Base-by-base conservation (phyloP, 768 basidiomycete genomes). In the Russula brevipes region DNA sequence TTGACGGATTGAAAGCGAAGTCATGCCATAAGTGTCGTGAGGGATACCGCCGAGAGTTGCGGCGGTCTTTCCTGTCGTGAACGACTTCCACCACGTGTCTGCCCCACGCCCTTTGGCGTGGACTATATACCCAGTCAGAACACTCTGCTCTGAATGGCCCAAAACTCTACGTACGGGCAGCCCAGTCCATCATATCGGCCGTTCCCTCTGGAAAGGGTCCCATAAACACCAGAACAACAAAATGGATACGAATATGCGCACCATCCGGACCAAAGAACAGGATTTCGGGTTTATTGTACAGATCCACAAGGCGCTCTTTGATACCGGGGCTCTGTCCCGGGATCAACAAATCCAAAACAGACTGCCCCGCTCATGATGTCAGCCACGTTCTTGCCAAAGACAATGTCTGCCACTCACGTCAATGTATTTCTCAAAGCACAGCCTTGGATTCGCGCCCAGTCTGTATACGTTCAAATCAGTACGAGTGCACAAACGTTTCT, bases 121-220 rank as follows among this genome's bases (percentile, higher is more conserved):
- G 64, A 93, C 86, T 88, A 67, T n/a, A n/a, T 44, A 16, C 39
- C 7, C 11, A 41, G 16, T 65, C 31, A 35, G 45, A 46, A 47
- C 17, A n/a, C 3, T 63, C 49, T 61, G 49, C 24, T 45, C 38
- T n/a, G 24, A 16, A 19, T 10, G 12, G 49, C 44, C 31, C 49
- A 68, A 54, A 47, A 11, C 10, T 30, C 33, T n/a, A 74, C 88
- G 69, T 77, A 90, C 89, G 69, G 36, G 95, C 95, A 46, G 96
- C 96, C 97, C 97, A 98, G 78, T 98, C 97, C 97, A 99, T 98
- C 87, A 97, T 90, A 66, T 95, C 94, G 47, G 97, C 96, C 36
- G 97, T 98, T 56, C 95, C 94, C 84, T 94, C 88, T 87, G 69
- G 67, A 52, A 64, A 35, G n/a, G 31, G 35, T 19, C n/a, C 49